Base-by-base conservation (phyloP, 495 filamentous ascomycete species). In the Aspergillus affinis region DNA sequence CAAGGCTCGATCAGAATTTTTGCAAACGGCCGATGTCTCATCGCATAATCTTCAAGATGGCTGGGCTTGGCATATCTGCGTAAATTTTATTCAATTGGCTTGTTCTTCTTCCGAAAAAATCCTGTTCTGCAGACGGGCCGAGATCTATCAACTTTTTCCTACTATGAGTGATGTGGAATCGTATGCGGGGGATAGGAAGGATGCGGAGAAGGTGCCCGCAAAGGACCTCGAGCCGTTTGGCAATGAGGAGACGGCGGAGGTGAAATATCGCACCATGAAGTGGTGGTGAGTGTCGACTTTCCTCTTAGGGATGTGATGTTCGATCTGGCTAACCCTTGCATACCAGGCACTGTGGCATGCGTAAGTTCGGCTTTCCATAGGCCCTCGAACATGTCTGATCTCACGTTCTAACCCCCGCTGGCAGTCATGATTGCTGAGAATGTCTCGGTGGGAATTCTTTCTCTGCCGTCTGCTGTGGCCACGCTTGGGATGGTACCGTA, bases 401-500 rank as follows among this genome's bases (percentile, higher is more conserved):
- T 20, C 9, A 10, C 41, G 4, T 27, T 17, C 48, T 20, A 49
- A 20, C 48, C 19, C 18, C 19, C 18, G 6, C 10, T 44, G 57
- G 23, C 61, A 75, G 72, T 88, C 54, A 81, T 89, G 69, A 85
- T 89, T 64, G 87, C 86, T 45, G 86, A 88, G 65, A 86, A 85
- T 53, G 84, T 89, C 55, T 85, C 85, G 15, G 81, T 89, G 6
- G 87, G 87, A 41, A 84, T 82, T 67, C 77, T 90, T 30, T 83
- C 82, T 58, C 77, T 89, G n/a, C 87, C 87, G 0, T 72, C 73
- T 6, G 83, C 81, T n/a, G 83, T 89, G 52, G 84, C 87, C 13
- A 78, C 81, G 3, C 69, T 89, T 6, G 87, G 87, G 46, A 83
- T 89, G 75, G 80, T 84, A 18, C 73, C 73, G 70, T 75, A 78